phyloP scores from a whole-genome alignment of 345 rosid genomes.

The Anacardium occidentale region DNA sequence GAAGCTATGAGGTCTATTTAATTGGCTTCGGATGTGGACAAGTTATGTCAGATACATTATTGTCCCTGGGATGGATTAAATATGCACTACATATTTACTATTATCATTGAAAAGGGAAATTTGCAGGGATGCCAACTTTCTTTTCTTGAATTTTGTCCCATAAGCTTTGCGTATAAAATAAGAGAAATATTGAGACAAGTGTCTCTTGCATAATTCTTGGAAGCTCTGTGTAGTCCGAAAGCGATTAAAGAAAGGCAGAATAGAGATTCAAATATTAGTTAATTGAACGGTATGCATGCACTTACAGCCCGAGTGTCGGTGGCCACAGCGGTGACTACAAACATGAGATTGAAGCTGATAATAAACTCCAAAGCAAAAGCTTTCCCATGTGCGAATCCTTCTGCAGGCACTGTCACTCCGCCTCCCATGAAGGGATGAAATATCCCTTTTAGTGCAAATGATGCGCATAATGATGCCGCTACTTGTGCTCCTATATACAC shows the following conservation, averaged over 20 bases:
- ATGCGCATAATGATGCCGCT: constrained; percentile 66
- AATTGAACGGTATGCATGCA: background rate
- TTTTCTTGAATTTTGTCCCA: constrained; percentile 17
- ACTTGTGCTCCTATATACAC: constrained; percentile 70
- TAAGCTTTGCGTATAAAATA: background rate
- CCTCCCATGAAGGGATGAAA: constrained; percentile 71
- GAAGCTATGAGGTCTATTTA: no score
- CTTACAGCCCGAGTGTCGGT: constrained; percentile 94
- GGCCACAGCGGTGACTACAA: constrained; percentile 86
- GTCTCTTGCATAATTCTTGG: constrained; percentile 14
- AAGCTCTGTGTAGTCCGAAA: background rate
- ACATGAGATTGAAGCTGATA: constrained; percentile 85
- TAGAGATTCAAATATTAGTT: no score
- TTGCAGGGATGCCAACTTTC: constrained; percentile 12
- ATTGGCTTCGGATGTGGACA: no score
- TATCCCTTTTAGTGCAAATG: constrained; percentile 61
- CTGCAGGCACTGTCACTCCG: constrained; percentile 79
- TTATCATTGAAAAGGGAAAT: constrained; percentile 2
- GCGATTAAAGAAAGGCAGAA: background rate
- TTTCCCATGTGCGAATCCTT: constrained; percentile 36
- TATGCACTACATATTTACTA: no score
- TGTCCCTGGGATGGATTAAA: no score
- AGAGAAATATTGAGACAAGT: background rate
- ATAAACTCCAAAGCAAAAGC: constrained; percentile 89
- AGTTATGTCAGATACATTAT: no score